Evolutionary conservation across 371 early-diverging fungal species (phyloP), one percentile per base, ranked within the genome.

Genomic region (Rhizopus delemar): DNA sequence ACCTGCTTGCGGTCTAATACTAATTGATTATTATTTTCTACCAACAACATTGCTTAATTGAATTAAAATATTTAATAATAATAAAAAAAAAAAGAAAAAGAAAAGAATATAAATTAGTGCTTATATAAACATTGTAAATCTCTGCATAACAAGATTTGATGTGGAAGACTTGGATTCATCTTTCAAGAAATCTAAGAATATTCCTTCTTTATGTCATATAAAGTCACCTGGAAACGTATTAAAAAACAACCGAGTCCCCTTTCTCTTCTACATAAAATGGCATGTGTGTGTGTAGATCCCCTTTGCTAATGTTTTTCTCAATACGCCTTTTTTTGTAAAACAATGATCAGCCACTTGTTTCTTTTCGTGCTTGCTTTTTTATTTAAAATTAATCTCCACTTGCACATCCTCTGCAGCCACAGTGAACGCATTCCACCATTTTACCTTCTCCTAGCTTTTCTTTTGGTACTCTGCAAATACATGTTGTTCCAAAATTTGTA

Each of bases 391-490:
- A 81, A 65, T 81, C 81, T 38, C 81, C 78, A 74, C 82, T 80
- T 41, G 79, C 81, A 66, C 90, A 90, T 5, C 90, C 90, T 54
- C 88, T 70, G 71, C 94, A 97, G 54, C 98, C 98, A 69, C 98
- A 99, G 67, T 94, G 94, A 46, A 90, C 86, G 67, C 99, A 99
- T 72, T 96, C 95, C 16, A 98, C 85, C 5, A 90, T 81, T 59
- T 90, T 87, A 38, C 90, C 95, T 62, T 93, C 92, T 62, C 93
- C 91, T 46, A 97, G 71, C 63, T 93, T 94, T 50, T 81, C 85
- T 69, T 90, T 90, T 6, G 99, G 99, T 31, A 99, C 98, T 58
- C 99, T 89, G 82, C 99, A 99, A 8, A 97, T 90, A 74, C 99
- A 99, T 8, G 95, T 91, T 7, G 96, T 98, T 29, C 97, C 98